phyloP scores from a whole-genome alignment of 2,329 filamentous ascomycete genomes.

The Penicillium sp. region DNA sequence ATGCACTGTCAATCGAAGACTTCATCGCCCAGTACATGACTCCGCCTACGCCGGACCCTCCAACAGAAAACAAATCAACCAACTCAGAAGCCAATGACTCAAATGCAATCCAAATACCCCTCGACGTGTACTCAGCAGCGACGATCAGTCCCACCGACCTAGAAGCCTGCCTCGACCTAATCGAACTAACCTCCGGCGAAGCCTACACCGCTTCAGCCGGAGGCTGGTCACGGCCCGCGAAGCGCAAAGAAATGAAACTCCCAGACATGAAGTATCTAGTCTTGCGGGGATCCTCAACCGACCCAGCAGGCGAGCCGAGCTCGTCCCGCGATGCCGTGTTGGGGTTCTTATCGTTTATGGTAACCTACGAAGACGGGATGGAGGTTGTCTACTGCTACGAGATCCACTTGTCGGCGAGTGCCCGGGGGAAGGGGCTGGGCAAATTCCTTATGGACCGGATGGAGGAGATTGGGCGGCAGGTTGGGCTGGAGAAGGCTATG shows the following conservation, averaged over 20 bases:
- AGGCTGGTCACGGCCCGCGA: slow-evolving; percentile 56
- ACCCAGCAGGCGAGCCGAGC: not conserved
- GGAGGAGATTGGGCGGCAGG: slow-evolving; percentile 47
- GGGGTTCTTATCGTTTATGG: slow-evolving; percentile 56
- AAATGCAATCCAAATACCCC: slow-evolving; percentile 8
- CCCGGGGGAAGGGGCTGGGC: slow-evolving; percentile 54
- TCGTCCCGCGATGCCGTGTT: slow-evolving; percentile 15
- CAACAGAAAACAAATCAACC: slow-evolving; percentile 2
- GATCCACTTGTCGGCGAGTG: slow-evolving; percentile 51
- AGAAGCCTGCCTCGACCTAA: slow-evolving; percentile 52
- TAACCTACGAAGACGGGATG: slow-evolving; percentile 55
- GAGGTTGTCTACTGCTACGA: slow-evolving; percentile 65
- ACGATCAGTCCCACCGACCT: slow-evolving; percentile 44
- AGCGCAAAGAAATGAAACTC: slow-evolving; percentile 58
- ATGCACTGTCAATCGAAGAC: slow-evolving; percentile 38
- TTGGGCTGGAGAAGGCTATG: slow-evolving; percentile 57
- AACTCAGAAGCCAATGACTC: not conserved
- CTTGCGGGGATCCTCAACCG: slow-evolving; percentile 28
- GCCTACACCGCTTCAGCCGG: slow-evolving; percentile 53
- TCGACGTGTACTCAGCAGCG: slow-evolving; percentile 35
- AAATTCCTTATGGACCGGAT: slow-evolving; percentile 49
- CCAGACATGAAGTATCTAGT: slow-evolving; percentile 60
- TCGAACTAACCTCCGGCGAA: slow-evolving; percentile 53
- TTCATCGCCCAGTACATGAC: slow-evolving; percentile 39
- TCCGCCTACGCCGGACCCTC: slow-evolving; percentile 8